phyloP scores from a whole-genome alignment of 202 grass and related monocot genomes.

The Dendrocalamus latiflorus region DNA sequence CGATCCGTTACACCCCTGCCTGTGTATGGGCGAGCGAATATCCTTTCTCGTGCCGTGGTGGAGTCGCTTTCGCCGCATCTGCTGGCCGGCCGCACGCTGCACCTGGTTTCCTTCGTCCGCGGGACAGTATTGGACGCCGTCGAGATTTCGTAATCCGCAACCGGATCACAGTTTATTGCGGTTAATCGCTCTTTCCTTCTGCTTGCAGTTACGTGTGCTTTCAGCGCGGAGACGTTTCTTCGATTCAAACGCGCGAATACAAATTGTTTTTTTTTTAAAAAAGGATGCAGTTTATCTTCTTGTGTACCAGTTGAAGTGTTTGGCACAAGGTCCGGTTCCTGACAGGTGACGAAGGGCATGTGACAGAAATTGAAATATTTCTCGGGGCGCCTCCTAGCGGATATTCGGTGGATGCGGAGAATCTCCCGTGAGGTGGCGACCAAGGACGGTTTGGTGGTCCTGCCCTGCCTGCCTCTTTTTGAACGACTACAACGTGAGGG shows the following conservation, averaged over 20 bases:
- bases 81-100: background rate
- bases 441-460: background rate
- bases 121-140: background rate
- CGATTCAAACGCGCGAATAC: background rate
- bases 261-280: background rate
- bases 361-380: background rate
- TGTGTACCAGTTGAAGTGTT: background rate
- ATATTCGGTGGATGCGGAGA: conserved; percentile 48
- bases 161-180: background rate
- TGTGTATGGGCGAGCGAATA: background rate
- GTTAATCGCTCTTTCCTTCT: background rate
- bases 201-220: background rate
- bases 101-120: background rate
- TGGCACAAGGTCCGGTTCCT: background rate
- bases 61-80: background rate
- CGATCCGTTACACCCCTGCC: no score
- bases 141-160: background rate
- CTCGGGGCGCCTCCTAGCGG: background rate
- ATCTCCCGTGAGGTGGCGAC: conserved; percentile 28
- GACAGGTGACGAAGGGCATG: background rate
- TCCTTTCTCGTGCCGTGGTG: background rate
- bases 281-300: background rate
- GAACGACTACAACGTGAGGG: background rate
- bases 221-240: background rate
- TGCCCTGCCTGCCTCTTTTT: conserved; percentile 1